phyloP scores from a whole-genome alignment of 257 asterid genomes.

The Nicotiana tomentosiformis region DNA sequence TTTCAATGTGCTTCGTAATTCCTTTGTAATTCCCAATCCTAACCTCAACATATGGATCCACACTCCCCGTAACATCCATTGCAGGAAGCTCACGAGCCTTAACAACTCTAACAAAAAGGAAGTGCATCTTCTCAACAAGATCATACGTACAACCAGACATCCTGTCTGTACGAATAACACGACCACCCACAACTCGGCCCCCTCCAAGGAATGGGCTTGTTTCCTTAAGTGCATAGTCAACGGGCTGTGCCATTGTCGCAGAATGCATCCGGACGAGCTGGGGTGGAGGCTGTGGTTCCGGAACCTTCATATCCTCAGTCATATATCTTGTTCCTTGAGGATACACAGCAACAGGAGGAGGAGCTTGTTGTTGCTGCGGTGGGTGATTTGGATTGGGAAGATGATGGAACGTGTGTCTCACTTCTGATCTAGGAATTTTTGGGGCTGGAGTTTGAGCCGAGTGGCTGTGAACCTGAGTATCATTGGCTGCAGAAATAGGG shows the following conservation, averaged over 20 bases:
- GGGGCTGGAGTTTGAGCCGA: constrained; percentile 16
- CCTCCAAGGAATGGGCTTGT: constrained; percentile 93
- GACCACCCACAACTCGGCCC: constrained; percentile 80
- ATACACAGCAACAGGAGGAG: constrained; percentile 23
- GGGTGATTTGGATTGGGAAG: constrained; percentile 47
- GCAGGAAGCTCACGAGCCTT: constrained; percentile 90
- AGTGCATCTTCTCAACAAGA: constrained; percentile 91
- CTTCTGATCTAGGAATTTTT: constrained; percentile 26
- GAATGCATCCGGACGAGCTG: constrained; percentile 68
- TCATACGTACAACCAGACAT: constrained; percentile 58
- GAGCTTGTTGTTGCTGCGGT: constrained; percentile 36
- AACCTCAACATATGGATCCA: constrained; percentile 82
- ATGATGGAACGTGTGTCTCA: constrained; percentile 72
- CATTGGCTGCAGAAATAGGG: constrained; percentile 35
- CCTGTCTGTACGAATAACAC: constrained; percentile 59
- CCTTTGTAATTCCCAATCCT: constrained; percentile 76
- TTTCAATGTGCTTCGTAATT: constrained; percentile 73
- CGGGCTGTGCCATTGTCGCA: constrained; percentile 57
- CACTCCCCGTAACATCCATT: constrained; percentile 80
- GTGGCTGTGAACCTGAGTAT: constrained; percentile 24
- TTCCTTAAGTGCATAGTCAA: constrained; percentile 76
- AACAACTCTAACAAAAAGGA: constrained; percentile 78
- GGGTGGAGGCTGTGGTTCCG: constrained; percentile 53
- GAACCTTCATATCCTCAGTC: constrained; percentile 68
- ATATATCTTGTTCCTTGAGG: constrained; percentile 43